These are phyloP conservation scores for Ceratocystis huliohia DNA, from an alignment of 2,329 filamentous ascomycete species.

Conservation along the genomic window DNA sequence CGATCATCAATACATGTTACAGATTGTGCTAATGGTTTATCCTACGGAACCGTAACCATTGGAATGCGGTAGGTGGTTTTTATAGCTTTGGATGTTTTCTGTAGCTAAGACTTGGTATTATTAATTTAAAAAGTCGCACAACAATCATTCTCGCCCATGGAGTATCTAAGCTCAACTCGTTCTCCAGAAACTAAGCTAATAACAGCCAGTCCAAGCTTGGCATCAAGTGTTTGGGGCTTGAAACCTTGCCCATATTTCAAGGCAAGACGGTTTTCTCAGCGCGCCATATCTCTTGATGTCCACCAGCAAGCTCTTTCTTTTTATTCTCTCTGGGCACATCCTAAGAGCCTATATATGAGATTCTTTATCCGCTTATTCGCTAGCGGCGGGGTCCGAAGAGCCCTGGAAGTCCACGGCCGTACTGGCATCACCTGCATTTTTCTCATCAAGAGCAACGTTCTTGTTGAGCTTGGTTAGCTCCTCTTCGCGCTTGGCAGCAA, in stretches of 20 bases:
- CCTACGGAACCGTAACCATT: not conserved
- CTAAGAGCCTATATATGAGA: not conserved
- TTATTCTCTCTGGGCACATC: not conserved
- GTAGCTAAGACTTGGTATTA: too few relatives aligned
- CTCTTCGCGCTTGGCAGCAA: conserved; percentile 20
- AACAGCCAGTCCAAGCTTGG: not conserved
- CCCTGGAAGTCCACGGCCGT: conserved; percentile 30
- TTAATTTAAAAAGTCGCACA: not conserved
- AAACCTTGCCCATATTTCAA: not conserved
- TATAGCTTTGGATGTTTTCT: too few relatives aligned
- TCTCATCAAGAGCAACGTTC: conserved; percentile 35
- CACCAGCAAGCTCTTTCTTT: not conserved
- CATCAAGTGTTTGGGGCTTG: not conserved
- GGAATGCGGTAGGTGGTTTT: too few relatives aligned
- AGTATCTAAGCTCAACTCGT: conserved; percentile 11
- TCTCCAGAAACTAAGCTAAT: not conserved
- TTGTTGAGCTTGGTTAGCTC: conserved; percentile 41
- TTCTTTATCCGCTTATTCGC: not conserved
- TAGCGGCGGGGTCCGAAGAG: conserved; percentile 14
- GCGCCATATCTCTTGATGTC: not conserved
- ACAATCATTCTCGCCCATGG: not conserved
- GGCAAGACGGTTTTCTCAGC: not conserved
- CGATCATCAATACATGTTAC: not conserved
- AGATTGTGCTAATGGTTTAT: not conserved
- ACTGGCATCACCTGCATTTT: conserved; percentile 28